These are phyloP conservation scores for Penicillium cosmopolitanum DNA, from an alignment of 495 filamentous ascomycete species.

Conservation along the genomic window DNA sequence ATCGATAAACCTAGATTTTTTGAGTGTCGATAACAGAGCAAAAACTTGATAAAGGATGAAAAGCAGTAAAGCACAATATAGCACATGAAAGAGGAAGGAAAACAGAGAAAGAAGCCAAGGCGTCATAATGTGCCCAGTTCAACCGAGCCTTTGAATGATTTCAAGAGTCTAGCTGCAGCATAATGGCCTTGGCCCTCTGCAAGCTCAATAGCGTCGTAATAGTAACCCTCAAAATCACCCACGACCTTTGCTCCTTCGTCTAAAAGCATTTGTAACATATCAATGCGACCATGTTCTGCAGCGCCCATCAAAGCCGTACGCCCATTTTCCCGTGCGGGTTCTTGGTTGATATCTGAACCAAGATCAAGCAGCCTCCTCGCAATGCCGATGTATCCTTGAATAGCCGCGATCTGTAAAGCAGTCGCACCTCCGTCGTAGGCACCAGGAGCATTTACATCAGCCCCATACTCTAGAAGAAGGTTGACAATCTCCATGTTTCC, in stretches of 20 bases:
- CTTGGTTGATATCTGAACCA: slow-evolving; percentile 6
- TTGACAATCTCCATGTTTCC: slow-evolving; percentile 8
- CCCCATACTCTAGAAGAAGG: slow-evolving; percentile 19
- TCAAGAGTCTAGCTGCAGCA: slow-evolving; percentile 9
- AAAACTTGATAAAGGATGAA: too few relatives aligned
- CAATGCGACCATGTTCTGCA: slow-evolving; percentile 6
- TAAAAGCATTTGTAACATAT: slow-evolving; percentile 5
- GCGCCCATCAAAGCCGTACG: slow-evolving; percentile 10
- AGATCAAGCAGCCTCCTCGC: neutral
- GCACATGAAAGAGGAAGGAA: too few relatives aligned
- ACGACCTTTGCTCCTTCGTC: neutral
- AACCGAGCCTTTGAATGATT: neutral
- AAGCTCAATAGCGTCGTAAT: neutral
- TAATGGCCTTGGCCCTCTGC: slow-evolving; percentile 3
- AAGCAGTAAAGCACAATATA: too few relatives aligned
- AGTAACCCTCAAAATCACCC: neutral
- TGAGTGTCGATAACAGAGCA: too few relatives aligned
- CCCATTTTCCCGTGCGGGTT: neutral
- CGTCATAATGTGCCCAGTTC: neutral
- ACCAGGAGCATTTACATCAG: slow-evolving; percentile 26
- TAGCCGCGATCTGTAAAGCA: slow-evolving; percentile 24
- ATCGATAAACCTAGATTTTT: too few relatives aligned
- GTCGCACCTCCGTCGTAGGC: slow-evolving; percentile 15
- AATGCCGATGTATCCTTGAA: slow-evolving; percentile 27
- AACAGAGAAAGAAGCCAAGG: too few relatives aligned